Evolutionary conservation across 2,329 filamentous ascomycete species (phyloP).

Genomic region (Aspergillus texensis): DNA sequence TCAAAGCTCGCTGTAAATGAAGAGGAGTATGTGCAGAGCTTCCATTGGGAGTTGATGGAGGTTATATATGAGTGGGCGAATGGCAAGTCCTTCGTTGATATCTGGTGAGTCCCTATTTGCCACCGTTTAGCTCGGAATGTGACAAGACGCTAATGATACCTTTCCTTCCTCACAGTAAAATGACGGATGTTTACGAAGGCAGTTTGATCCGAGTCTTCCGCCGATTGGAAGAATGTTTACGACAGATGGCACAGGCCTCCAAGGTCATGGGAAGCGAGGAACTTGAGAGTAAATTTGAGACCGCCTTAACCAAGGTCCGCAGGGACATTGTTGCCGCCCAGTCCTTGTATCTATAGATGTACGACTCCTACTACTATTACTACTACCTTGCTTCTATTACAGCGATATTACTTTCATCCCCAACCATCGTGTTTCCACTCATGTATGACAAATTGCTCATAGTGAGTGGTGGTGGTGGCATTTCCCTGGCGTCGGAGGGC

Average conservation of each 20-base stretch:
- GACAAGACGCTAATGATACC: constrained; percentile 11
- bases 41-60: constrained; percentile 97
- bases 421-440: neutral
- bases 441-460: neutral
- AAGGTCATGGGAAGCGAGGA: constrained; percentile 99
- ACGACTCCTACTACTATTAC: neutral
- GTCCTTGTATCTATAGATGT: constrained; percentile 77
- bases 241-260: constrained; percentile 92
- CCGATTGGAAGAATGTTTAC: constrained; percentile 86
- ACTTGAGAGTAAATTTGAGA: constrained; percentile 87
- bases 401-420: constrained; percentile 15
- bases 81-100: constrained; percentile 85
- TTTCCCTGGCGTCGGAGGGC: constrained; percentile 3
- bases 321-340: constrained; percentile 94
- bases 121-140: constrained; percentile 4
- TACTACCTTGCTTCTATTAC: constrained; percentile 6
- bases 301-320: constrained; percentile 79
- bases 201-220: constrained; percentile 95
- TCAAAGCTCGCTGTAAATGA: constrained; percentile 94
- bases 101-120: constrained; percentile 70
- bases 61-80: constrained; percentile 91
- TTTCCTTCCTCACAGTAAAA: constrained; percentile 68
- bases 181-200: constrained; percentile 98
- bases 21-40: constrained; percentile 84
- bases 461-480: constrained; percentile 4